A percentile compares a stretch with the other conserved stretches of the same genome.
phyloP scores from a whole-genome alignment of 2,329 filamentous ascomycete genomes.

The Verticillium isaacii region DNA sequence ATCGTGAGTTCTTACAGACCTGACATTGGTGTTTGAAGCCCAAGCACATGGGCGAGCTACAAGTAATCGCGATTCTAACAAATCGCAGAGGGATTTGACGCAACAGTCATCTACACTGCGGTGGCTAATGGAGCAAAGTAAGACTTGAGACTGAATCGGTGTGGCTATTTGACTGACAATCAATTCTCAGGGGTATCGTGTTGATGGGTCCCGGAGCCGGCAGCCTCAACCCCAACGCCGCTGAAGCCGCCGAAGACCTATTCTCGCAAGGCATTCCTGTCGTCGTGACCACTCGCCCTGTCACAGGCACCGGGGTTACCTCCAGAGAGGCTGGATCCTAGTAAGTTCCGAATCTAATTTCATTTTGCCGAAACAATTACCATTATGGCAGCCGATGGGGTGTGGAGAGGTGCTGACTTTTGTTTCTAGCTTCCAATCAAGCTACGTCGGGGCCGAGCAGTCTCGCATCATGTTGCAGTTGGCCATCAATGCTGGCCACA shows the following conservation, averaged over 20 bases:
- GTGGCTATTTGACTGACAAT: neutral
- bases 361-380: neutral
- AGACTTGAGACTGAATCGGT: neutral
- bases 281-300: constrained; percentile 21
- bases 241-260: constrained; percentile 19
- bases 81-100: constrained; percentile 23
- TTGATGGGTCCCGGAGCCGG: constrained; percentile 25
- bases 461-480: constrained; percentile 25
- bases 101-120: constrained; percentile 22
- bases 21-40: neutral
- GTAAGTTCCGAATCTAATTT: neutral
- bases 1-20: constrained; percentile 22
- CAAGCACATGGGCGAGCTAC: neutral
- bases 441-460: constrained; percentile 23
- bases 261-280: constrained; percentile 20
- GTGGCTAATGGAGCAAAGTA: constrained; percentile 25
- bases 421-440: constrained; percentile 18
- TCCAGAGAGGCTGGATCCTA: neutral
- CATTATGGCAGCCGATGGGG: neutral
- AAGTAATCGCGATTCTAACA: neutral
- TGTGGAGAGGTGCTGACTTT: neutral
- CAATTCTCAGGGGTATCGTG: constrained; percentile 19
- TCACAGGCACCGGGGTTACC: constrained; percentile 21
- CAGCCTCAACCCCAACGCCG: constrained; percentile 19
- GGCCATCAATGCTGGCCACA: constrained; percentile 21